A percentile compares a stretch with the other conserved stretches of the same genome.
Conservation (phyloP, 345 rosid species). For the Eucalyptus pauciflora region DNA sequence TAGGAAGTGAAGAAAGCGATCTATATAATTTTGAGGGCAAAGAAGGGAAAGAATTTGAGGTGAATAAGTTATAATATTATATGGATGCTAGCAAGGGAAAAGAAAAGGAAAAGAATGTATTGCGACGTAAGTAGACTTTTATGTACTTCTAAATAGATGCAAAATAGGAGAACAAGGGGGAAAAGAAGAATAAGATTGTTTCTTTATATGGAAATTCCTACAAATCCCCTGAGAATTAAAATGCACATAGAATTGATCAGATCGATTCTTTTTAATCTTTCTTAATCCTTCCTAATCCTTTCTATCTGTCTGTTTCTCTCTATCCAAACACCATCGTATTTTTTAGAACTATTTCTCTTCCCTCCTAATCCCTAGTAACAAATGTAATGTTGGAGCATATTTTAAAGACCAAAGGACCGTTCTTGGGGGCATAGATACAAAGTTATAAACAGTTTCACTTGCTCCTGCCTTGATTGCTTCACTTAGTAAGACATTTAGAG, state of each 20-base stretch:
- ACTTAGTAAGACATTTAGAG: neutral
- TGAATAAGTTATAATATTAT: neutral
- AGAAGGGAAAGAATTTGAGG: neutral
- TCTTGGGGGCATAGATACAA: neutral
- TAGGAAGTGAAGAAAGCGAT: neutral
- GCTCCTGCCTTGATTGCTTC: neutral
- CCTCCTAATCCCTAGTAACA: neutral
- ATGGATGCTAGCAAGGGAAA: neutral
- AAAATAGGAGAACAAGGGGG: neutral
- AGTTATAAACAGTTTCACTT: neutral
- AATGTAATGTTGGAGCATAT: neutral
- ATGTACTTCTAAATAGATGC: neutral
- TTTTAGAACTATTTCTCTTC: neutral
- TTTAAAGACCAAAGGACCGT: neutral
- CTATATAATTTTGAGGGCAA: neutral
- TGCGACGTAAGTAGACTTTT: fast-evolving
- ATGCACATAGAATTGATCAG: neutral
- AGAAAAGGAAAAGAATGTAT: neutral
- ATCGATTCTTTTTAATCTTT: neutral
- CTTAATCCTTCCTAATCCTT: neutral
- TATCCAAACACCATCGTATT: neutral
- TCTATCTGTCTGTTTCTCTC: neutral
- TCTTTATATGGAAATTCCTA: neutral
- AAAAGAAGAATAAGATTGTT: neutral
- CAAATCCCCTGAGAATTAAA: neutral